A percentile compares a stretch with the other conserved stretches of the same genome.
Conservation (phyloP, 2,329 filamentous ascomycete genomes). For the Paraphaeosphaeria sporulosa region DNA sequence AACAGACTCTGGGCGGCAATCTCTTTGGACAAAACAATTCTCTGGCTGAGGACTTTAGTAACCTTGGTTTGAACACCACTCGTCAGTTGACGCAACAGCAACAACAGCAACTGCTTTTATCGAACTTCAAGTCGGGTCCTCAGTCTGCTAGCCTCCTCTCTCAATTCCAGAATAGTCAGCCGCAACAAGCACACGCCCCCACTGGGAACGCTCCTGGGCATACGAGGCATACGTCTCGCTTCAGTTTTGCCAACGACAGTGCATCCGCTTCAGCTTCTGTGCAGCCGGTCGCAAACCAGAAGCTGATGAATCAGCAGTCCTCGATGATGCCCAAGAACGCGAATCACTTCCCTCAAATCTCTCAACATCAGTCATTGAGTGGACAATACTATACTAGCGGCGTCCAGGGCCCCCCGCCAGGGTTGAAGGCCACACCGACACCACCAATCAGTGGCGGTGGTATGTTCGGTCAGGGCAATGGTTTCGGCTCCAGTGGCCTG, state of each 20-base stretch:
- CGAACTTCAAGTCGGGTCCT: constrained; percentile 63
- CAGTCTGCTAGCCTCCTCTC: constrained; percentile 63
- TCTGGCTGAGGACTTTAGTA: constrained; percentile 49
- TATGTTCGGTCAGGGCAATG: constrained; percentile 90
- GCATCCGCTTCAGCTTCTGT: constrained; percentile 67
- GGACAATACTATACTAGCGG: constrained; percentile 82
- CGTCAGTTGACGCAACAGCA: constrained; percentile 83
- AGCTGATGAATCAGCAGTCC: constrained; percentile 83
- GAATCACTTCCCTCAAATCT: constrained; percentile 59
- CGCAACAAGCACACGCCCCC: constrained; percentile 57
- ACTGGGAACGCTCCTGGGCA: constrained; percentile 71
- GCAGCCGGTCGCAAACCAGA: constrained; percentile 79
- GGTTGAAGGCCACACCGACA: constrained; percentile 92
- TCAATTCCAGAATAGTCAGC: constrained; percentile 53
- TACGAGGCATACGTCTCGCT: constrained; percentile 83
- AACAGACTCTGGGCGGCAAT: constrained; percentile 62
- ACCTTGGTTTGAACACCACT: constrained; percentile 63
- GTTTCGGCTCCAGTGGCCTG: constrained; percentile 73
- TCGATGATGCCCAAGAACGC: constrained; percentile 76
- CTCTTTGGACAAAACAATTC: constrained; percentile 45
- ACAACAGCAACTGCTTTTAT: constrained; percentile 71
- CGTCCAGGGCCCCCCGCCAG: constrained; percentile 91
- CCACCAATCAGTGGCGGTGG: constrained; percentile 80
- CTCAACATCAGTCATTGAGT: constrained; percentile 61
- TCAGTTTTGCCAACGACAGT: constrained; percentile 82